Percentiles rank a stretch among this genome's conserved stretches.
phyloP scores from a whole-genome alignment of 1,284 basidiomycete species.

The Sporisorium iseilematis-ciliati region DNA sequence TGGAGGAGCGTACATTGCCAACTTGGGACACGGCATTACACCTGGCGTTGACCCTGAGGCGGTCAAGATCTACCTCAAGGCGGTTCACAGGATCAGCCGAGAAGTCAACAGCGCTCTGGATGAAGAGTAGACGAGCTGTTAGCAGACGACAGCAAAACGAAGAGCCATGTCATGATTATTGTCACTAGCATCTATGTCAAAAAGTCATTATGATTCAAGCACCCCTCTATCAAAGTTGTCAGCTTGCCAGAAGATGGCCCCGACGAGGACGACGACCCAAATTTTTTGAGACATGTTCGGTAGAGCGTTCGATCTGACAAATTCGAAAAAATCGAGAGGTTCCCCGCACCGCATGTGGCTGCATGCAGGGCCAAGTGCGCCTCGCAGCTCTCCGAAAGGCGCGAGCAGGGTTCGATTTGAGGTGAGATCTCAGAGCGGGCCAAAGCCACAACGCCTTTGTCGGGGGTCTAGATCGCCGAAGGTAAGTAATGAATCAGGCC shows the following conservation, averaged over 20 bases:
- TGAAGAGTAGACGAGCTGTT: conserved; percentile 28
- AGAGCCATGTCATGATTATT: background rate
- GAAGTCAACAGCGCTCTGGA: conserved; percentile 58
- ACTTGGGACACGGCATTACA: conserved; percentile 94
- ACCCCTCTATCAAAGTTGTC: background rate
- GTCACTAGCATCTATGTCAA: background rate
- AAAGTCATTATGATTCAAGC: background rate
- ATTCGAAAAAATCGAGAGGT: background rate
- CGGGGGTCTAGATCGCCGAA: no score
- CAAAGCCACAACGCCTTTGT: no score
- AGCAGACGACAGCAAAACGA: background rate
- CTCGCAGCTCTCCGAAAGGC: no score
- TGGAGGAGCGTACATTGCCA: conserved; percentile 79
- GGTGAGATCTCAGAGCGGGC: background rate
- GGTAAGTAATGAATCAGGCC: no score
- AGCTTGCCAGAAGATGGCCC: background rate
- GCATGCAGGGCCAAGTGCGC: no score
- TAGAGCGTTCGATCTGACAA: background rate
- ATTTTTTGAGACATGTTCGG: background rate
- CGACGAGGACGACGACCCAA: background rate
- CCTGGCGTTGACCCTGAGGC: conserved; percentile 68
- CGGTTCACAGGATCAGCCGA: conserved; percentile 62
- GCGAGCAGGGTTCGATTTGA: background rate
- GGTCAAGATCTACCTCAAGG: conserved; percentile 63
- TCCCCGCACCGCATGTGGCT: background rate